Conservation (phyloP, 106 monocot species). For the Apostasia ramifera region DNA sequence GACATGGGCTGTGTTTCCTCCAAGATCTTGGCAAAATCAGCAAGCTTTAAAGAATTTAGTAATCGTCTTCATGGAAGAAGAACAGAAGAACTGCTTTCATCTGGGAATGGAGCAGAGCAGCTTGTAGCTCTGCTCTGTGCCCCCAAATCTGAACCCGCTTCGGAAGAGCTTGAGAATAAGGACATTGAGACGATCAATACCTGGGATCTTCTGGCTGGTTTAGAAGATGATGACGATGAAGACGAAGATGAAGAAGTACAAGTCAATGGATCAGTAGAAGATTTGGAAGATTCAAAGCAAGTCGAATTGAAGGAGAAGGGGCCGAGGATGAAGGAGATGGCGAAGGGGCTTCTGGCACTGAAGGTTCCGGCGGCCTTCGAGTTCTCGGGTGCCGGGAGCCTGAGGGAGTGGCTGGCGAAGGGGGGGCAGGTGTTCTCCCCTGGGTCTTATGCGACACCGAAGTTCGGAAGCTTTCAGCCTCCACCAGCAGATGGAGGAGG, state of each 20-base stretch:
- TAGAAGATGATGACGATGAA: slow-evolving; percentile 20
- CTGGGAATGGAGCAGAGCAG: slow-evolving; percentile 38
- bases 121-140: slow-evolving; percentile 41
- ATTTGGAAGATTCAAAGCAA: background rate
- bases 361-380: slow-evolving; percentile 40
- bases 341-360: slow-evolving; percentile 32
- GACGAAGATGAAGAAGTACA: slow-evolving; percentile 17
- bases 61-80: slow-evolving; percentile 29
- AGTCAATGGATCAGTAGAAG: background rate
- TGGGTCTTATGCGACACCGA: slow-evolving; percentile 68
- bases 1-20: slow-evolving; percentile 51
- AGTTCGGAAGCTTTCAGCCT: slow-evolving; percentile 33
- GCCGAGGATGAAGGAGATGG: slow-evolving; percentile 32
- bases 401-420: slow-evolving; percentile 56
- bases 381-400: slow-evolving; percentile 41
- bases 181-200: slow-evolving; percentile 51
- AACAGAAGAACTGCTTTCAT: slow-evolving; percentile 27
- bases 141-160: slow-evolving; percentile 18
- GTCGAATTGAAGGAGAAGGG: slow-evolving; percentile 2
- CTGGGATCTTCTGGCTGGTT: slow-evolving; percentile 47
- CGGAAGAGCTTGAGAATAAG: slow-evolving; percentile 7
- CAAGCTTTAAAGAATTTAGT: slow-evolving; percentile 38
- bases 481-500: background rate
- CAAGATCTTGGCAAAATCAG: slow-evolving; percentile 37
- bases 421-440: slow-evolving; percentile 67